Percentiles rank a stretch among this genome's conserved stretches.
Evolutionary conservation across 2,329 filamentous ascomycete species (phyloP).

Genomic region (Pseudodiploospora longispora): DNA sequence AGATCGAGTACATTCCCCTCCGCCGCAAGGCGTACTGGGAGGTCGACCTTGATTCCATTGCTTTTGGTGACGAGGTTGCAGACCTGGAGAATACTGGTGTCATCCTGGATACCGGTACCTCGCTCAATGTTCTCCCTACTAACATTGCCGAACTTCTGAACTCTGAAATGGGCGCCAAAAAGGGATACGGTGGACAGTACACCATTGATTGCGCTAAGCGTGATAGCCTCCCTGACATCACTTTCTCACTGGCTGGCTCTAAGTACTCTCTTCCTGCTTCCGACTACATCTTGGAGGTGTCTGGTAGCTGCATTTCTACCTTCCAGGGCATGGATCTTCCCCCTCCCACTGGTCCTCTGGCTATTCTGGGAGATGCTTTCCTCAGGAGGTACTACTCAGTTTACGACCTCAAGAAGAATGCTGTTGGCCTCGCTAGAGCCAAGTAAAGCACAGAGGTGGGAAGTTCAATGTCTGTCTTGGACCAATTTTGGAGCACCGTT

Average conservation of each 20-base stretch:
- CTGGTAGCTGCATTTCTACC: slow-evolving; percentile 91
- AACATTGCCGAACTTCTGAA: slow-evolving; percentile 93
- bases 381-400: slow-evolving; percentile 87
- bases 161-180: slow-evolving; percentile 96
- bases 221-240: slow-evolving; percentile 77
- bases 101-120: slow-evolving; percentile 97
- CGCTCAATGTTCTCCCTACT: slow-evolving; percentile 87
- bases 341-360: slow-evolving; percentile 79
- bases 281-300: slow-evolving; percentile 94
- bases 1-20: slow-evolving; percentile 87
- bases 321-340: slow-evolving; percentile 97
- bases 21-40: slow-evolving; percentile 99
- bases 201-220: slow-evolving; percentile 83
- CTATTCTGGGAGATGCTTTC: slow-evolving; percentile 87
- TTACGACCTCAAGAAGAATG: slow-evolving; percentile 85
- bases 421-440: slow-evolving; percentile 81
- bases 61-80: slow-evolving; percentile 76
- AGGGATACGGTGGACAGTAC: slow-evolving; percentile 96
- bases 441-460: slow-evolving; percentile 36
- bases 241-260: slow-evolving; percentile 81
- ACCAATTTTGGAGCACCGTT: too few relatives aligned
- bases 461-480: too few relatives aligned
- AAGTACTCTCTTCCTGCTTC: slow-evolving; percentile 84
- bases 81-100: slow-evolving; percentile 92
- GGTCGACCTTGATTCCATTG: slow-evolving; percentile 88